Evolutionary conservation across 2,329 filamentous ascomycete genomes (phyloP).

Genomic region (Cladosporium sp.): DNA sequence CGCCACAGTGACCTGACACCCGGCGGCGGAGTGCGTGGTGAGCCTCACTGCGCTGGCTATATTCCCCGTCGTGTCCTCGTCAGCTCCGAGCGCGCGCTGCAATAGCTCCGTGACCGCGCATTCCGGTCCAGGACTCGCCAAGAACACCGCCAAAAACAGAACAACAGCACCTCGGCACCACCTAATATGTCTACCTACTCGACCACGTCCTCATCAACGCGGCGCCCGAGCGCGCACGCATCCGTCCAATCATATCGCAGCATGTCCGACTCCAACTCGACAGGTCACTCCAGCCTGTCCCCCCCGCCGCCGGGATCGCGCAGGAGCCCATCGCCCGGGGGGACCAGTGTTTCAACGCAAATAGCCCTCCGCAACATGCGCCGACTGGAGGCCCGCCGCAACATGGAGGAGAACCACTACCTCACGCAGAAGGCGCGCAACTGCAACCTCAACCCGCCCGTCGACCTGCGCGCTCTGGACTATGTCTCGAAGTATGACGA

Average conservation of each 20-base stretch:
- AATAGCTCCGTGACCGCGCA: too few relatives aligned
- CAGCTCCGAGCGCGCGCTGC: too few relatives aligned
- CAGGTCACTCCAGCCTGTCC: conserved; percentile 1
- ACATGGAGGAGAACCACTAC: conserved; percentile 28
- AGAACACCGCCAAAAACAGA: too few relatives aligned
- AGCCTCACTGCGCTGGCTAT: too few relatives aligned
- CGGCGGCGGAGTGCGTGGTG: too few relatives aligned
- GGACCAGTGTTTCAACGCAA: conserved; percentile 4
- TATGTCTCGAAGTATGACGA: conserved; percentile 51
- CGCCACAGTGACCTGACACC: too few relatives aligned
- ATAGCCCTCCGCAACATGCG: conserved; percentile 15
- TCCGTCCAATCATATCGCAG: conserved; percentile 3
- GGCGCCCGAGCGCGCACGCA: not conserved
- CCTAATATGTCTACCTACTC: conserved; percentile 1
- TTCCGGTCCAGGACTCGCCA: too few relatives aligned
- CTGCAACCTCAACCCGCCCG: conserved; percentile 27
- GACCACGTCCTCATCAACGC: not conserved
- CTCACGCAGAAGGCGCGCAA: conserved; percentile 22
- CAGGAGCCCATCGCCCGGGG: conserved; percentile 6
- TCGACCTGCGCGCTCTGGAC: conserved; percentile 54
- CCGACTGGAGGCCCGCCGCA: conserved; percentile 26
- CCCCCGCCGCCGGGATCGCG: not conserved
- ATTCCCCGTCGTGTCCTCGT: too few relatives aligned
- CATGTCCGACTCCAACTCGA: conserved; percentile 2
- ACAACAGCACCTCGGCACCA: too few relatives aligned